phyloP scores from a whole-genome alignment of 345 rosid genomes.

The Lenwebbia sp. region DNA sequence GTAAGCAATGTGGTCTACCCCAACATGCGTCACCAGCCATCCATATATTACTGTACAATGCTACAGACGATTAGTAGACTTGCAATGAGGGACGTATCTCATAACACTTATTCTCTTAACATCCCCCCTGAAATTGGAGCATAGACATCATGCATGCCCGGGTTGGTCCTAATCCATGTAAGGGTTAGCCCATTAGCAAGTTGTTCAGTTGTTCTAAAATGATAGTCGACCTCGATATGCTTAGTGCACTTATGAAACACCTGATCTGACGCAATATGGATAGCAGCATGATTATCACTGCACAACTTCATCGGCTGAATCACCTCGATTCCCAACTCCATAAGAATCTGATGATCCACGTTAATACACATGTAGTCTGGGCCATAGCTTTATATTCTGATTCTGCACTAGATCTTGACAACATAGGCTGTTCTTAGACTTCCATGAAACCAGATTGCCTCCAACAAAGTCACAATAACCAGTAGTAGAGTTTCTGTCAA shows the following conservation, averaged over 20 bases:
- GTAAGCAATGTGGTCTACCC: too few species aligned
- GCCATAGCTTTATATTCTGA: background rate
- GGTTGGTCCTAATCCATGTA: too few species aligned
- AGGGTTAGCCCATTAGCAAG: too few species aligned
- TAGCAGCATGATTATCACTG: background rate
- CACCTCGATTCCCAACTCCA: background rate
- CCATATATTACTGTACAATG: too few species aligned
- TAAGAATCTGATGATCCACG: background rate
- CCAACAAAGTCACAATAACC: background rate
- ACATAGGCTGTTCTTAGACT: background rate
- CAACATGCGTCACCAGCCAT: too few species aligned
- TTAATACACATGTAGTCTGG: too few species aligned
- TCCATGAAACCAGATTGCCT: background rate
- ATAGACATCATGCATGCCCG: too few species aligned
- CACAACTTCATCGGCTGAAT: background rate
- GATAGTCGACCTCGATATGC: background rate
- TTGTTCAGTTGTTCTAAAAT: too few species aligned
- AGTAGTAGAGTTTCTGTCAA: background rate
- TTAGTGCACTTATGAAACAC: background rate
- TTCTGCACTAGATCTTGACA: background rate
- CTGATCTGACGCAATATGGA: background rate
- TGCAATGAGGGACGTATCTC: too few species aligned
- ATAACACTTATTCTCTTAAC: too few species aligned
- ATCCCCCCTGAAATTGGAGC: too few species aligned
- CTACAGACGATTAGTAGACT: too few species aligned